Evolutionary conservation across 345 rosid genomes (phyloP).

Genomic region (Boechera stricta): DNA sequence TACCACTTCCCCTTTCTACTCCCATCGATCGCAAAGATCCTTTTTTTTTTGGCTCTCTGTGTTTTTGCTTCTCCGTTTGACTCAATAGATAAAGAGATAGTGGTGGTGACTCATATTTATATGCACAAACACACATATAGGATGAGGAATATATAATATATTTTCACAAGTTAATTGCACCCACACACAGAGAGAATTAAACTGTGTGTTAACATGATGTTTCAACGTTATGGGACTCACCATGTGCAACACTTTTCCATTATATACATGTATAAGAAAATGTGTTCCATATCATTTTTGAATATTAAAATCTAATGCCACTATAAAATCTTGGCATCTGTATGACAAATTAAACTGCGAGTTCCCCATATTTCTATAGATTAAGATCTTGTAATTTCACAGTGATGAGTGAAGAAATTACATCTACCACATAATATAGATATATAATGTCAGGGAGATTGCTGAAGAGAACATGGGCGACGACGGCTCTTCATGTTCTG

Average conservation of each 20-base stretch:
- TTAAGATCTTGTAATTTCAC: constrained; percentile 3
- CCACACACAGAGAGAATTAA: constrained; percentile 27
- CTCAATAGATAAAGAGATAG: constrained; percentile 29
- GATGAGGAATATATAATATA: constrained; percentile 21
- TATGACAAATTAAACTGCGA: constrained; percentile 18
- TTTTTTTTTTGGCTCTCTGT: not conserved
- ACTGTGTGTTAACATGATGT: constrained; percentile 3
- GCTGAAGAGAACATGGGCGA: constrained; percentile 42
- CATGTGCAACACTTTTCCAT: constrained; percentile 35
- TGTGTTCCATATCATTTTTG: not conserved
- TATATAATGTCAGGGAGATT: constrained; percentile 34
- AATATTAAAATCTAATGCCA: not conserved
- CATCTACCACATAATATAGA: constrained; percentile 28
- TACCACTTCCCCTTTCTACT: constrained; percentile 34
- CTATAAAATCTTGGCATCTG: constrained; percentile 23
- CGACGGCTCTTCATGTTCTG: constrained; percentile 46
- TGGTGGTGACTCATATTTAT: constrained; percentile 36
- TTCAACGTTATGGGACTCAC: constrained; percentile 43
- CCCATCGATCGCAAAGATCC: constrained; percentile 29
- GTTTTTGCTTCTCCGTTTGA: not conserved
- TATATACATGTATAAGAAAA: not conserved
- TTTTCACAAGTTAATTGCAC: constrained; percentile 24
- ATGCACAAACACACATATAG: constrained; percentile 24
- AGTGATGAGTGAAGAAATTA: constrained; percentile 14
- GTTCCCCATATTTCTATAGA: constrained; percentile 36